These are phyloP conservation scores for Globisporangium nunn DNA, from an alignment of 352 stramenopile genomes.

Conservation along the genomic window DNA sequence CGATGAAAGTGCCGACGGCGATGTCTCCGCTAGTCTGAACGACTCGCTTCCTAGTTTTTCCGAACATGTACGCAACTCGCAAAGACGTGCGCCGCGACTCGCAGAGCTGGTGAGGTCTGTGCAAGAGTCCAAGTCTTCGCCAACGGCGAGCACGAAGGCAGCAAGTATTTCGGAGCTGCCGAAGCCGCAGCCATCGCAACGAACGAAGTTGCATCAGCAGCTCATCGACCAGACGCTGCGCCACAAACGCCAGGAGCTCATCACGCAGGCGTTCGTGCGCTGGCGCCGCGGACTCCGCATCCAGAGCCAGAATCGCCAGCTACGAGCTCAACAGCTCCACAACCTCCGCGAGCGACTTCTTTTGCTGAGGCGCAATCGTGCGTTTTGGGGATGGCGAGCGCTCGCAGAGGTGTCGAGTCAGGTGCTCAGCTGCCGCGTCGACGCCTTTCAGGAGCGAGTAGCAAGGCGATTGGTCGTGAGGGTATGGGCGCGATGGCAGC, in stretches of 20 bases:
- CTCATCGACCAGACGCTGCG: slow-evolving; percentile 49
- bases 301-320: slow-evolving; percentile 32
- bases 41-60: slow-evolving; percentile 31
- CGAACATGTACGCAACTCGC: slow-evolving; percentile 14
- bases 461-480: slow-evolving; percentile 12
- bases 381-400: slow-evolving; percentile 32
- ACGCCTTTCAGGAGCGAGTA: slow-evolving; percentile 36
- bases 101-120: not conserved
- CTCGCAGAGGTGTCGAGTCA: slow-evolving; percentile 19
- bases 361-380: slow-evolving; percentile 23
- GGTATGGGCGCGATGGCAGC: slow-evolving; percentile 22
- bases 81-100: slow-evolving; percentile 1
- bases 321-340: slow-evolving; percentile 22
- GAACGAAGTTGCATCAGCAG: slow-evolving; percentile 44
- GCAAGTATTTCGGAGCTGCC: not conserved
- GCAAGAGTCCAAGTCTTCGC: not conserved
- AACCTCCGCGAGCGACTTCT: slow-evolving; percentile 14
- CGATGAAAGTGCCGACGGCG: slow-evolving; percentile 4
- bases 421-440: slow-evolving; percentile 29
- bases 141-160: not conserved
- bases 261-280: slow-evolving; percentile 31
- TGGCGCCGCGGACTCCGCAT: slow-evolving; percentile 51
- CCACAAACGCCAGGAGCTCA: slow-evolving; percentile 29
- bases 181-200: slow-evolving; percentile 17
- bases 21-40: slow-evolving; percentile 8